Evolutionary conservation across 1,284 basidiomycete genomes (phyloP).

Genomic region (Polyporus tsugae): DNA sequence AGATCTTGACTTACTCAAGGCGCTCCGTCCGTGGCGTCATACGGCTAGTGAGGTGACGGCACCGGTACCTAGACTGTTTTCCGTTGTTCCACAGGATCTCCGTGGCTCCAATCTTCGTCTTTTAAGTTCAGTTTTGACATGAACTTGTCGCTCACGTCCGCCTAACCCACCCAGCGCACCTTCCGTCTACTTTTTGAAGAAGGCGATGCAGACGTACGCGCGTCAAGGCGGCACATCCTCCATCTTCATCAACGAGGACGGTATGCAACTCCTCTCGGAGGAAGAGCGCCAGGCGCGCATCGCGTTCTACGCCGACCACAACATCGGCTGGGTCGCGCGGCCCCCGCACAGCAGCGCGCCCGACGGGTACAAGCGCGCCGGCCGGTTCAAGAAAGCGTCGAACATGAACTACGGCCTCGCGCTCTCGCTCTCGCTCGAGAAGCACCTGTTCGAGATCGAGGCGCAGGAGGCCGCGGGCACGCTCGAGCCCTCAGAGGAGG

Average conservation of each 20-base stretch:
- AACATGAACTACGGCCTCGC: slow-evolving; percentile 67
- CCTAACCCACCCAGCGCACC: slow-evolving; percentile 55
- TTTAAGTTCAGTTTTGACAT: too few species aligned
- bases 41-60: not conserved
- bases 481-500: slow-evolving; percentile 39
- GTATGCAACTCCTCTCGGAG: slow-evolving; percentile 52
- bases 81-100: not conserved
- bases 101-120: slow-evolving; percentile 15
- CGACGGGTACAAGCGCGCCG: slow-evolving; percentile 60
- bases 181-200: slow-evolving; percentile 83
- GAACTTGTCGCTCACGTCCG: not conserved
- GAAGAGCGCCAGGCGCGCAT: slow-evolving; percentile 47
- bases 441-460: slow-evolving; percentile 56
- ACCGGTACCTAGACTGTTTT: not conserved
- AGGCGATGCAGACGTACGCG: slow-evolving; percentile 88
- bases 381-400: slow-evolving; percentile 69
- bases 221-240: slow-evolving; percentile 81
- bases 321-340: slow-evolving; percentile 63
- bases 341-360: slow-evolving; percentile 53
- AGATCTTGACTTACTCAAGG: not conserved
- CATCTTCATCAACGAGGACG: slow-evolving; percentile 84
- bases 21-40: not conserved
- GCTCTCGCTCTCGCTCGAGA: slow-evolving; percentile 60
- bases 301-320: slow-evolving; percentile 61
- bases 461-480: slow-evolving; percentile 41